These are phyloP conservation scores for Chenopodium quinoa DNA, from an alignment of 148 eudicot genomes.

Conservation along the genomic window DNA sequence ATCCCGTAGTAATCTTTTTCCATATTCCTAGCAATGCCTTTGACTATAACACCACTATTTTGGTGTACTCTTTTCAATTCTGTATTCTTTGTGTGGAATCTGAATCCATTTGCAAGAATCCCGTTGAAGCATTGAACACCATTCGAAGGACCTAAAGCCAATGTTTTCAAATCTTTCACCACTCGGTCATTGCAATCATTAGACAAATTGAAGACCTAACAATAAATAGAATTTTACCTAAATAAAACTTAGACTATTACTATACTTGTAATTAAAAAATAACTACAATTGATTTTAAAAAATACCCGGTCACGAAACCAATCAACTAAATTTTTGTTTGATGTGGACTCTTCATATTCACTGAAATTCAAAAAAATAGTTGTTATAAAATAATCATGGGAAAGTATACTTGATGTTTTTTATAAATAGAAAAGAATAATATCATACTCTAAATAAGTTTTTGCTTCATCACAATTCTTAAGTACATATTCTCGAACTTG, in stretches of 20 bases:
- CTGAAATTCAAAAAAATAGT: neutral
- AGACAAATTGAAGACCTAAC: neutral
- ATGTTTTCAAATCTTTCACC: neutral
- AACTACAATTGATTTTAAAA: too few relatives aligned
- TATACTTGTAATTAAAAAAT: too few relatives aligned
- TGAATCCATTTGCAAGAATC: conserved; percentile 6
- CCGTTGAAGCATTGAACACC: conserved; percentile 5
- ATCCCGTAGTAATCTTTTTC: neutral
- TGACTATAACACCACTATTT: neutral
- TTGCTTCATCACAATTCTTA: neutral
- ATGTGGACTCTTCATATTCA: neutral
- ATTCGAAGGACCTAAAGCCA: neutral
- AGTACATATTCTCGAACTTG: conserved; percentile 10
- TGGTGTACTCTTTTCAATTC: neutral
- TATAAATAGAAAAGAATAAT: too few relatives aligned
- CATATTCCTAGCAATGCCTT: neutral
- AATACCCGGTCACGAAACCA: conserved; percentile 14
- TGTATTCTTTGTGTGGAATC: neutral
- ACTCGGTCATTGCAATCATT: neutral
- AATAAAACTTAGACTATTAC: too few relatives aligned
- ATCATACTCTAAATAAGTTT: neutral
- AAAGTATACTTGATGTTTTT: too few relatives aligned
- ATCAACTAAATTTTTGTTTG: too few relatives aligned
- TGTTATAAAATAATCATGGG: too few relatives aligned
- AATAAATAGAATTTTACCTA: neutral